Conservation (phyloP, 352 stramenopile genomes). For the Pythium chondricola region DNA sequence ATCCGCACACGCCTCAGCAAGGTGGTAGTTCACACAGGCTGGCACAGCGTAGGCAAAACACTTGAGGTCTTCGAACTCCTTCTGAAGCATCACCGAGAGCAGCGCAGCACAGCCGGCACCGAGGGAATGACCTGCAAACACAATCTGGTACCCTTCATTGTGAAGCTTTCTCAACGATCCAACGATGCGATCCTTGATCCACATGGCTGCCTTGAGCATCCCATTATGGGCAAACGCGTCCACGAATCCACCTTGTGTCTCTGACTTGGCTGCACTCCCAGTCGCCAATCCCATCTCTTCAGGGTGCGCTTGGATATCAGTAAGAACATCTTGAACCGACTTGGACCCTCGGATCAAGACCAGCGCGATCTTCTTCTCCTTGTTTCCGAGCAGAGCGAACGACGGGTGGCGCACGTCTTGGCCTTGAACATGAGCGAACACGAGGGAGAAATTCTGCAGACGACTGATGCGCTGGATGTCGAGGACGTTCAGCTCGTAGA, state of each 20-base stretch:
- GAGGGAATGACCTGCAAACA: slow-evolving; percentile 77
- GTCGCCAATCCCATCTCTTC: slow-evolving; percentile 58
- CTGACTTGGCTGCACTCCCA: slow-evolving; percentile 27
- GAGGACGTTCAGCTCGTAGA: slow-evolving; percentile 79
- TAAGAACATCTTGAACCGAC: slow-evolving; percentile 81
- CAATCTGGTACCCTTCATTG: slow-evolving; percentile 73
- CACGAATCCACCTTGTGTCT: slow-evolving; percentile 64
- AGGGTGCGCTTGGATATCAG: slow-evolving; percentile 77
- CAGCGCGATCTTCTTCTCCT: slow-evolving; percentile 72
- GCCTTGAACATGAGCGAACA: slow-evolving; percentile 79
- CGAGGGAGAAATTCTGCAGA: slow-evolving; percentile 69
- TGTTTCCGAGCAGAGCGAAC: slow-evolving; percentile 71
- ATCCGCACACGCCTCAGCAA: slow-evolving; percentile 65
- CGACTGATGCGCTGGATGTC: slow-evolving; percentile 82
- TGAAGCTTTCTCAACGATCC: slow-evolving; percentile 66
- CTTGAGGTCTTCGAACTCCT: slow-evolving; percentile 74
- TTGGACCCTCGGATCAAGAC: slow-evolving; percentile 81
- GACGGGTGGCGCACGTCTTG: slow-evolving; percentile 78
- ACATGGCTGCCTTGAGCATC: slow-evolving; percentile 83
- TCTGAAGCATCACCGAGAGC: slow-evolving; percentile 80
- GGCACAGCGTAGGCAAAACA: slow-evolving; percentile 85
- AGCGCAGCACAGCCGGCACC: slow-evolving; percentile 71
- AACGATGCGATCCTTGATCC: slow-evolving; percentile 82
- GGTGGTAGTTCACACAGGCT: slow-evolving; percentile 73
- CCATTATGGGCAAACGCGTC: slow-evolving; percentile 84